A percentile compares a stretch with the other conserved stretches of the same genome.
Evolutionary conservation across 1,139 yeast genomes (phyloP).

Genomic region (Kurtzmaniella quercitrusa): DNA sequence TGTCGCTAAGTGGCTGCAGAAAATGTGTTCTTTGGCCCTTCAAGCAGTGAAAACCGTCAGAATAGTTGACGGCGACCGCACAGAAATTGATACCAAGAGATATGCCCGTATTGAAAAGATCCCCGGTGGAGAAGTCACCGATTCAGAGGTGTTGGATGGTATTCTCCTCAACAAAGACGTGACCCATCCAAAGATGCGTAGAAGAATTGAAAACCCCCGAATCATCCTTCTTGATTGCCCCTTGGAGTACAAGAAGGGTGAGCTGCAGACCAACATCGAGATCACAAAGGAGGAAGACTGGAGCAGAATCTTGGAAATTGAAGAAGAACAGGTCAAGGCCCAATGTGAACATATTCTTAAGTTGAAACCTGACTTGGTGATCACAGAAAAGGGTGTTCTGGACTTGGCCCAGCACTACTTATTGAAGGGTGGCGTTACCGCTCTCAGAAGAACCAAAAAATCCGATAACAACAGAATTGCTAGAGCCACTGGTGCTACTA

Average conservation of each 20-base stretch:
- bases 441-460: slow-evolving; percentile 91
- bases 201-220: slow-evolving; percentile 83
- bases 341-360: slow-evolving; percentile 83
- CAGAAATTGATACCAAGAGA: slow-evolving; percentile 90
- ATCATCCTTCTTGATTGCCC: slow-evolving; percentile 92
- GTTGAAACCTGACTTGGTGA: slow-evolving; percentile 88
- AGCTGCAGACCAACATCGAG: slow-evolving; percentile 96
- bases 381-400: slow-evolving; percentile 97
- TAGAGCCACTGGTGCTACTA: slow-evolving; percentile 96
- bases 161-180: slow-evolving; percentile 93
- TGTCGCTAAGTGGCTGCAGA: slow-evolving; percentile 84
- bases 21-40: slow-evolving; percentile 87
- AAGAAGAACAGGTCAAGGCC: slow-evolving; percentile 91
- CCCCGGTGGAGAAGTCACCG: slow-evolving; percentile 96
- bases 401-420: slow-evolving; percentile 97
- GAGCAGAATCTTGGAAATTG: slow-evolving; percentile 92
- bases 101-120: slow-evolving; percentile 92
- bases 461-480: slow-evolving; percentile 96
- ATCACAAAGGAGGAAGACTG: slow-evolving; percentile 96
- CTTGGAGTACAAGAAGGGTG: slow-evolving; percentile 97
- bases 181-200: slow-evolving; percentile 96
- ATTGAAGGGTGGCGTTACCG: slow-evolving; percentile 89
- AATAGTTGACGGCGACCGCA: slow-evolving; percentile 60
- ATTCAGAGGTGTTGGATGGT: slow-evolving; percentile 84
- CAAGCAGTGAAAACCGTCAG: slow-evolving; percentile 84